Evolutionary conservation across 83 land plant genomes (phyloP), one percentile per base, ranked within the genome.

Genomic region (Picea abies): DNA sequence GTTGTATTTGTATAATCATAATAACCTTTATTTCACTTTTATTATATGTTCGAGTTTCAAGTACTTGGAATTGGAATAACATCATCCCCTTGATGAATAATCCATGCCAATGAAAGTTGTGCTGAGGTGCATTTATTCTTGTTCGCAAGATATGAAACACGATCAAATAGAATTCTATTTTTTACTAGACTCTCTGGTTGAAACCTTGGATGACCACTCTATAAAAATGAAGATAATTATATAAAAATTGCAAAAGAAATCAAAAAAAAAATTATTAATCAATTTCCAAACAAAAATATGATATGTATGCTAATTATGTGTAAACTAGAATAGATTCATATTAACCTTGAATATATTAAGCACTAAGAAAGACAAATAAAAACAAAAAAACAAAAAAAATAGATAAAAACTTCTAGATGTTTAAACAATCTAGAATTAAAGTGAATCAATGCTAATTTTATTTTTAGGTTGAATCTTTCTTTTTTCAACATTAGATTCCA

Each of bases 101-200:
- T 68, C 92, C 94, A 92, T 76, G 94, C 92, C 26, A 92, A 78
- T 3, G 94, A 87, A 25, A 92, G 87, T 60, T 92, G 96, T 14
- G 89, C 84, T 75, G 90, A 90, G 12, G 89, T 88, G 71, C 92
- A 90, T 35, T 79, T 70, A 79, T 92, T 78, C 84, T 89, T 91
- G 25, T 72, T 25, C 29, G 90, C 92, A 44, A 94, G 20, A 7
- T 49, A 47, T 23, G 80, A 84, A 10, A 94, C 5, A 26, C 89
- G 81, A 47, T 80, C 76, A 79, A 80, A 90, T 22, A 94, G 60
- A 76, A 77, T 77, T 78, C 87, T 87, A 87, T 94, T 91, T 66
- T 88, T 90, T 29, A 82, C 87, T 44, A 90, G 79, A 62, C 86
- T 90, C 26, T 91, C 91, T 52, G 80, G 79, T 12, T 71, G 84